phyloP scores from a whole-genome alignment of 768 basidiomycete species.

The Tulasnella sp. region DNA sequence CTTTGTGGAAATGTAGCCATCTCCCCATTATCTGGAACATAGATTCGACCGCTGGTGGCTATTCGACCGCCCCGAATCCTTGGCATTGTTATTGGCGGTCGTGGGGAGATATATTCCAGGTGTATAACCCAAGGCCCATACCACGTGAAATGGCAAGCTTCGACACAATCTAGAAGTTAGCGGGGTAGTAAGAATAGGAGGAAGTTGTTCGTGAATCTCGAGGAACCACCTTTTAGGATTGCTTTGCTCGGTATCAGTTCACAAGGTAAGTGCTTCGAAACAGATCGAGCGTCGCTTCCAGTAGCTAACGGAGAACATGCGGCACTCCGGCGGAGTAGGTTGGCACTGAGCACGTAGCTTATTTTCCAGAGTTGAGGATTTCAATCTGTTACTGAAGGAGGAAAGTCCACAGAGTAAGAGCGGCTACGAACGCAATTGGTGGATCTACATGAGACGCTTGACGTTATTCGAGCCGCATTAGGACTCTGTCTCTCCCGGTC shows the following conservation, averaged over 20 bases:
- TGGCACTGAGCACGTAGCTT: neutral
- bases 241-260: neutral
- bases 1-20: neutral
- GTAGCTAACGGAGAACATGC: neutral
- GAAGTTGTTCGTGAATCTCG: neutral
- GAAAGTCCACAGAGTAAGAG: neutral
- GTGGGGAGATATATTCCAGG: neutral
- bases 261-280: neutral
- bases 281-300: neutral
- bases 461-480: neutral
- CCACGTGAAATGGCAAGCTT: neutral
- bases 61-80: neutral
- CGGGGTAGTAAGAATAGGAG: neutral
- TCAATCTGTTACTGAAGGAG: neutral
- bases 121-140: neutral
- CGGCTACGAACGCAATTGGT: neutral
- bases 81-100: neutral
- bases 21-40: neutral
- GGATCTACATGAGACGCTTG: neutral
- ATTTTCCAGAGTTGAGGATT: neutral
- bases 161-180: neutral
- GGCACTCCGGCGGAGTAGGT: neutral
- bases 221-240: neutral
- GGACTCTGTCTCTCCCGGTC: neutral
- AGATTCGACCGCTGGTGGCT: neutral